Base-by-base conservation (phyloP, 805 yeast genomes). In the Blastobotrys robertii region DNA sequence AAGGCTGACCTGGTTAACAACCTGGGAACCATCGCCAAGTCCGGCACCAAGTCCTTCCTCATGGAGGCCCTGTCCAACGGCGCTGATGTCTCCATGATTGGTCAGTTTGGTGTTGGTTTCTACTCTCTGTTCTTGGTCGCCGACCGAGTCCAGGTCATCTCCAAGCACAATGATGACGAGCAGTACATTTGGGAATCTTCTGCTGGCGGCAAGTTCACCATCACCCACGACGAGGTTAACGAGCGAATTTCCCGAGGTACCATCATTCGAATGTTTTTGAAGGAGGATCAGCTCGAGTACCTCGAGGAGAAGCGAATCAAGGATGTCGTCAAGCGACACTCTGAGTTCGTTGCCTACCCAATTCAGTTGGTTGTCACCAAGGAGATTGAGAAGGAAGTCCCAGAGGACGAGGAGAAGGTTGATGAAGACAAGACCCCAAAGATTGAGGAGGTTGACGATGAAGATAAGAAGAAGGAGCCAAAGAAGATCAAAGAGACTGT, bases 41-140 rank as follows among this genome's bases (percentile, higher is more conserved):
- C 99, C 55, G 99, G 99, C 74, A 92, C 99, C 59, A 92, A 92
- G 76, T 86, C 95, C 58, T 92, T 92, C 70, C 48, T 61, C 31
- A 92, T 92, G 98, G 98, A 92, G 74, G 98, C 98, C 55, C 77
- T 94, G 55, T 82, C 95, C 54, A 97, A 97, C 53, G 98, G 98
- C 73, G 98, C 99, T 50, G 99, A 92, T 69, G 97, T 92, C 51
- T 88, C 97, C 53, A 92, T 92, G 98, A 92, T 92, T 73, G 99
- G 99, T 79, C 98, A 92, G 75, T 92, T 92, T 76, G 99, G 99
- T 87, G 98, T 92, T 59, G 99, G 99, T 81, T 92, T 92, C 90
- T 92, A 92, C 82, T 92, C 99, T 44, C 76, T 90, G 56, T 92
- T 92, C 84, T 79, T 92, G 74, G 98, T 92, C 65, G 97, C 98